A percentile compares a stretch with the other conserved stretches of the same genome.
phyloP scores from a whole-genome alignment of 192 early-diverging fungal species.

The Thoreauomyces humboldtii region DNA sequence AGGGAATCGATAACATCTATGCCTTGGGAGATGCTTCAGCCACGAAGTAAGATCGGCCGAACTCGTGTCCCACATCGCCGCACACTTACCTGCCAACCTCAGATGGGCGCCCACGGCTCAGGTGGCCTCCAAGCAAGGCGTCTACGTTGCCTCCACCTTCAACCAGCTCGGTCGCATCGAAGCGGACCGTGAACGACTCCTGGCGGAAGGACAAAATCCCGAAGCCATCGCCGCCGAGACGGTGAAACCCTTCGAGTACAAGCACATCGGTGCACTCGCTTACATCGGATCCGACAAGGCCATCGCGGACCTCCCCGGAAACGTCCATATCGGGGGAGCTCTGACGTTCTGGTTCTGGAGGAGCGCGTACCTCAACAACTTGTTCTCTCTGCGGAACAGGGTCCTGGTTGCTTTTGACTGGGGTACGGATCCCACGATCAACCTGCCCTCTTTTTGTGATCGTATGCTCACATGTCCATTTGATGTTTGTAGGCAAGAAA shows the following conservation, averaged over 20 bases:
- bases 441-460: not conserved
- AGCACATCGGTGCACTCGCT: constrained; percentile 82
- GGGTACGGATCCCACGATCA: constrained; percentile 26
- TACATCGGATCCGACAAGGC: constrained; percentile 94
- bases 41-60: constrained; percentile 54
- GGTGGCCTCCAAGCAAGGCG: constrained; percentile 85
- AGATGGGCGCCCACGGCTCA: constrained; percentile 74
- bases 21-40: constrained; percentile 73
- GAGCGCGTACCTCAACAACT: constrained; percentile 52
- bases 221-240: constrained; percentile 28
- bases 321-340: constrained; percentile 45
- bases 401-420: constrained; percentile 85
- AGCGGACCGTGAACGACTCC: constrained; percentile 3
- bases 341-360: constrained; percentile 55
- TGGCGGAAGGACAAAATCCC: constrained; percentile 16
- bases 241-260: constrained; percentile 74
- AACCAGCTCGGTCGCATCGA: constrained; percentile 49
- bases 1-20: constrained; percentile 60
- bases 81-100: not conserved
- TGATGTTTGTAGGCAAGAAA: constrained; percentile 57
- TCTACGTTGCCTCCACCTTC: constrained; percentile 77
- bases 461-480: not conserved
- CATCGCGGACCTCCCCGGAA: constrained; percentile 84
- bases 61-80: not conserved
- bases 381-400: constrained; percentile 83